These are phyloP conservation scores for Sporothrix variecibatus DNA, from an alignment of 2,329 filamentous ascomycete species.

Conservation along the genomic window DNA sequence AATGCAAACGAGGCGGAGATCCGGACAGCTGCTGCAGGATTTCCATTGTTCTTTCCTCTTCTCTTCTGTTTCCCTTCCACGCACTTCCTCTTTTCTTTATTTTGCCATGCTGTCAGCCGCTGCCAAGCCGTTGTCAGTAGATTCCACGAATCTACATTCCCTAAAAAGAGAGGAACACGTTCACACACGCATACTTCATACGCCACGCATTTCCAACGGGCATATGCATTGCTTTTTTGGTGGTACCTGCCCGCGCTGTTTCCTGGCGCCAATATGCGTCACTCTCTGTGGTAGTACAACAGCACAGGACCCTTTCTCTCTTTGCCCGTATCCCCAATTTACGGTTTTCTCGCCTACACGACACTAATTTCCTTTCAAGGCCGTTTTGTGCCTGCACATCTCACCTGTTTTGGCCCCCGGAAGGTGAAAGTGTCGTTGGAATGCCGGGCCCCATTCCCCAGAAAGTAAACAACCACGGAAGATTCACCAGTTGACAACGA, in stretches of 20 bases:
- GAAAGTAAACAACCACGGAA: background rate
- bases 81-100: background rate
- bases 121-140: background rate
- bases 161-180: background rate
- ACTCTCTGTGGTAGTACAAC: background rate
- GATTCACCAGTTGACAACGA: background rate
- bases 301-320: background rate
- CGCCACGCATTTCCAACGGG: background rate
- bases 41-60: background rate
- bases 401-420: background rate
- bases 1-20: slow-evolving; percentile 5
- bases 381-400: too few relatives aligned
- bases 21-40: background rate
- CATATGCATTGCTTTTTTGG: slow-evolving; percentile 2
- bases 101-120: background rate
- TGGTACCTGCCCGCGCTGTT: background rate
- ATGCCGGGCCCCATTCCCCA: background rate
- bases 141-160: background rate
- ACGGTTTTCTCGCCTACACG: background rate
- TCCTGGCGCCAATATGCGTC: slow-evolving; percentile 2
- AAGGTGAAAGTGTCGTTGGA: background rate
- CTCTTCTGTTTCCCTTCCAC: background rate
- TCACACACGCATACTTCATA: background rate
- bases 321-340: background rate
- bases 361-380: background rate